phyloP scores from a whole-genome alignment of 2,329 filamentous ascomycete genomes.

The Ambrosiella beaveri region DNA sequence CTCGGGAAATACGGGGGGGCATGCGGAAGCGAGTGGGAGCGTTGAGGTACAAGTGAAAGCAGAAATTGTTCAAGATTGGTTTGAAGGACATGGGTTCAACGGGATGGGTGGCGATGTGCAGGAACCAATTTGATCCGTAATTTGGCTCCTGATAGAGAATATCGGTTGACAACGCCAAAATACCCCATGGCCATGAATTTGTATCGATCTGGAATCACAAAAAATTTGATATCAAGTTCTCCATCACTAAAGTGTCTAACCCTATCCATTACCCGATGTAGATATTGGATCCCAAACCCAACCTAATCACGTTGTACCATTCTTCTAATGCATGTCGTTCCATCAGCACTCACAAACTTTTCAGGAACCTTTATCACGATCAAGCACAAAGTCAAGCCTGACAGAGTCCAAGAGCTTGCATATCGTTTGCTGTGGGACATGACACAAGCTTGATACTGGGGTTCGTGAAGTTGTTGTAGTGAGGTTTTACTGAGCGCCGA shows the following conservation, averaged over 20 bases:
- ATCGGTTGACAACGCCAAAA: too few relatives aligned
- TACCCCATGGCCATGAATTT: too few relatives aligned
- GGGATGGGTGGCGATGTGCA: background rate
- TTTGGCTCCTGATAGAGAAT: too few relatives aligned
- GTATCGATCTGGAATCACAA: background rate
- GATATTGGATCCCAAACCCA: too few relatives aligned
- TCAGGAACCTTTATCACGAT: background rate
- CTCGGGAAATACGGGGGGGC: conserved; percentile 13
- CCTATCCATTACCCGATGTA: too few relatives aligned
- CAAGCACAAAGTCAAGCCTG: background rate
- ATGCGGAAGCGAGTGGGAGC: background rate
- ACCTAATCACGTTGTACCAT: too few relatives aligned
- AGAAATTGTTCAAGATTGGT: background rate
- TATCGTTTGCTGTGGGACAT: background rate
- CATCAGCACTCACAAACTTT: too few relatives aligned
- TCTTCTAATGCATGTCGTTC: too few relatives aligned
- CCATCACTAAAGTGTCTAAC: too few relatives aligned
- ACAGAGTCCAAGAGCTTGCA: background rate
- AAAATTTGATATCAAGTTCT: background rate
- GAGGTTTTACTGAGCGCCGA: background rate
- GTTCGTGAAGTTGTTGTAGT: background rate
- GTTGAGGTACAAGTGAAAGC: background rate
- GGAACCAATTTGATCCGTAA: too few relatives aligned
- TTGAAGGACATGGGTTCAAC: background rate
- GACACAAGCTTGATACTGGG: background rate